Evolutionary conservation across 108 stramenopile species (phyloP), one percentile per base, ranked within the genome.

Genomic region (Skeletonema tropicum): DNA sequence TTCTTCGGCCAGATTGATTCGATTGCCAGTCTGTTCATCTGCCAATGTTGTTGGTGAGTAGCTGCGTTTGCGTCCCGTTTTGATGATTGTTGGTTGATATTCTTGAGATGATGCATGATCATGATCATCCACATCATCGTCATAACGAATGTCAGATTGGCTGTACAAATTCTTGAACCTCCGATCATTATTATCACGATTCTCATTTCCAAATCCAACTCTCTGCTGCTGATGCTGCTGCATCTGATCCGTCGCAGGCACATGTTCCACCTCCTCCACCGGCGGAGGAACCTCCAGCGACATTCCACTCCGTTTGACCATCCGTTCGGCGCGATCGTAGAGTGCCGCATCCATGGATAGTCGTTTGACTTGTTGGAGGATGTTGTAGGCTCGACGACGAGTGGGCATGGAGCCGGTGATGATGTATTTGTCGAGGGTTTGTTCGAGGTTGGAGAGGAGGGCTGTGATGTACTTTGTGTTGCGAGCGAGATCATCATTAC

Each of bases 301-400:
- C 39, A 94, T 79, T 30, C 89, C 90, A 14, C 90, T 80, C 21
- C 93, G 76, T 59, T 86, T 83, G 8, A 82, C 76, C 85, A 90
- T 77, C 36, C 93, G 70, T 12, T 45, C 57, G 14, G 89, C 68
- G 58, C 71, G 57, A 60, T 75, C 46, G 36, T 73, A 19, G 66
- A 77, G 38, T 71, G 71, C 62, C 61, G 64, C 42, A 57, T 88
- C 88, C 75, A 84, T 66, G 3, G 88, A 60, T 36, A 86, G 66
- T 14, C 74, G 64, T 36, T 78, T 41, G 55, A 90, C 88, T 64
- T 89, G 88, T 68, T 85, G 75, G 35, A 89, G 36, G 1, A 90
- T 89, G 73, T 92, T 89, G 69, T 84, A 79, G 11, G 86, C 57
- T n/a, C 14, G 32, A 70, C 77, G 70, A 65, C 74, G 84, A 25